These are phyloP conservation scores for Asterella californica DNA, from an alignment of 225 moss, liverwort and hornwort species.

Conservation along the genomic window DNA sequence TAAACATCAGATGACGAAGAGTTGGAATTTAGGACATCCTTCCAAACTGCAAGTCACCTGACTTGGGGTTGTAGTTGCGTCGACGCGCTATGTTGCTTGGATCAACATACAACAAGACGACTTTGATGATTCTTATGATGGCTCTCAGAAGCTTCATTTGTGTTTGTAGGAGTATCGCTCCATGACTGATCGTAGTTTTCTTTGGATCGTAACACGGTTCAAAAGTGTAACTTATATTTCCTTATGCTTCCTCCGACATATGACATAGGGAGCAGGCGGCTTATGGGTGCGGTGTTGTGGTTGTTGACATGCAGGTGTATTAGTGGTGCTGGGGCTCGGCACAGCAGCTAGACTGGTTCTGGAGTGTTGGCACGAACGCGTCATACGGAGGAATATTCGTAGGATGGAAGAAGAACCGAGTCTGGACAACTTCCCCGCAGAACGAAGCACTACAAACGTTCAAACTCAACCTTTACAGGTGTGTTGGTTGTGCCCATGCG, in stretches of 20 bases:
- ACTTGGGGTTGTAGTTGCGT: background rate
- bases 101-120: background rate
- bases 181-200: background rate
- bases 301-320: conserved; percentile 59
- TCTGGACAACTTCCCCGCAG: conserved; percentile 32
- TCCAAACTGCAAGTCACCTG: background rate
- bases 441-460: conserved; percentile 8
- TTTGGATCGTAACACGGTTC: background rate
- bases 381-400: conserved; percentile 53
- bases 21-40: background rate
- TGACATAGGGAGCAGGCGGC: background rate
- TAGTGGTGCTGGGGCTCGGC: conserved; percentile 85
- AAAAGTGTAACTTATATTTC: background rate
- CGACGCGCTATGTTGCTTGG: background rate
- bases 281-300: conserved; percentile 11
- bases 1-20: too few species aligned
- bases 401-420: conserved; percentile 63
- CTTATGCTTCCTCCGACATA: background rate
- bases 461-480: conserved; percentile 24
- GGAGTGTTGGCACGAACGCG: conserved; percentile 69
- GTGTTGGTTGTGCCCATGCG: background rate
- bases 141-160: background rate
- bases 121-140: background rate
- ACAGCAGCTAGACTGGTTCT: conserved; percentile 69
- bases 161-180: background rate